phyloP scores from a whole-genome alignment of 257 asterid genomes.

The Salvia splendens region DNA sequence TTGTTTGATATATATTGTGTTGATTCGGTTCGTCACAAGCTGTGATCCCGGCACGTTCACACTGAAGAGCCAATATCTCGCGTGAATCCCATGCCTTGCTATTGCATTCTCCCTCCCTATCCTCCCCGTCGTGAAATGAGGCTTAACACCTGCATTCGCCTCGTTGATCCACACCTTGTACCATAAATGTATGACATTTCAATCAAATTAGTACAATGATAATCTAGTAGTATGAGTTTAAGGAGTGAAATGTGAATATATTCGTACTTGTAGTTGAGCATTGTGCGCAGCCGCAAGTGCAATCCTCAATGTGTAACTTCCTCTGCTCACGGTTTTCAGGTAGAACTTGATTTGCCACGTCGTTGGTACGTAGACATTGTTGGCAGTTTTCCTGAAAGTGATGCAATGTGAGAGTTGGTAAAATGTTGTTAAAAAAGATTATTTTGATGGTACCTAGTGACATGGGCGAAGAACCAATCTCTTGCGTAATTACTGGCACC shows the following conservation, averaged over 20 bases:
- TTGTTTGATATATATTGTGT: conserved; percentile 49
- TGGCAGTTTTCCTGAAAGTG: conserved; percentile 37
- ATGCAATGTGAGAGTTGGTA: no score
- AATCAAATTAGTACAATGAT: no score
- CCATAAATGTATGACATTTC: neutral
- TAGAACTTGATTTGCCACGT: conserved; percentile 56
- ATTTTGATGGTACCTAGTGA: conserved; percentile 35
- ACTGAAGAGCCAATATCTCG: conserved; percentile 43
- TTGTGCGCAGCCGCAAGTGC: conserved; percentile 56
- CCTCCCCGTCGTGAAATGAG: conserved; percentile 41
- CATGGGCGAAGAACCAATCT: conserved; percentile 52
- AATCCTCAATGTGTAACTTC: conserved; percentile 45
- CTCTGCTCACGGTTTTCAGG: conserved; percentile 23
- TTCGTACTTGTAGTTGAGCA: conserved; percentile 45
- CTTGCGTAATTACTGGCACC: conserved; percentile 36
- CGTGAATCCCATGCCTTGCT: conserved; percentile 77
- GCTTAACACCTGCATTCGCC: conserved; percentile 4
- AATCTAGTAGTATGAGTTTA: neutral
- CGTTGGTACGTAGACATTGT: conserved; percentile 28
- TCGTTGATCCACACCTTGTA: conserved; percentile 51
- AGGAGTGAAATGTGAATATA: neutral
- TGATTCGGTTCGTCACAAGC: conserved; percentile 42
- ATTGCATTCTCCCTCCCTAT: conserved; percentile 66
- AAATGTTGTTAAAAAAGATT: no score
- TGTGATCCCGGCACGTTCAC: conserved; percentile 35